Percentiles rank a stretch among this genome's conserved stretches.
Evolutionary conservation across 352 stramenopile species (phyloP).

Genomic region (Phytophthora fragariaefolia): DNA sequence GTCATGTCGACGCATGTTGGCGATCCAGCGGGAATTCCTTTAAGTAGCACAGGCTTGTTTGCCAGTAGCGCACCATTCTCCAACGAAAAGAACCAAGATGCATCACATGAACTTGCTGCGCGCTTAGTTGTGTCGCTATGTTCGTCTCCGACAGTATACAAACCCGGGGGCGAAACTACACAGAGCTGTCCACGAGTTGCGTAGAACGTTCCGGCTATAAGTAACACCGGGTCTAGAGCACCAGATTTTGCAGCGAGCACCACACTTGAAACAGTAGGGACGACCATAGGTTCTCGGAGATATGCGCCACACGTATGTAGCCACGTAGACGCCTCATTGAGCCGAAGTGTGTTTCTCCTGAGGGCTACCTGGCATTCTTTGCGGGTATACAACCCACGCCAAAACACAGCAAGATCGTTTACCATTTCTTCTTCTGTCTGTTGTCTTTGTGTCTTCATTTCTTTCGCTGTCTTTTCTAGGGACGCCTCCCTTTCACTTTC

Average conservation of each 20-base stretch:
- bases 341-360: constrained; percentile 46
- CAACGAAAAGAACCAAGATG: constrained; percentile 78
- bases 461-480: constrained; percentile 28
- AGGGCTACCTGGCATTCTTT: constrained; percentile 72
- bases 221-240: constrained; percentile 69
- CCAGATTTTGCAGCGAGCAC: constrained; percentile 38
- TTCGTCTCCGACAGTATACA: constrained; percentile 50
- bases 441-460: constrained; percentile 20
- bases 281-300: constrained; percentile 48
- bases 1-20: constrained; percentile 61
- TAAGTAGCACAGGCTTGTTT: constrained; percentile 53
- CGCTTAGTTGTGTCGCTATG: constrained; percentile 53
- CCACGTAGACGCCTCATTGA: constrained; percentile 56
- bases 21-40: constrained; percentile 67
- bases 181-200: constrained; percentile 62
- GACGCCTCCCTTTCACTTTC: constrained; percentile 30
- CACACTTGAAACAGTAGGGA: constrained; percentile 47
- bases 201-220: constrained; percentile 80
- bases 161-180: constrained; percentile 65
- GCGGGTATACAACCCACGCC: constrained; percentile 63
- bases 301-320: constrained; percentile 52
- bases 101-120: constrained; percentile 55
- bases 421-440: constrained; percentile 45
- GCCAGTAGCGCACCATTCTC: constrained; percentile 42
- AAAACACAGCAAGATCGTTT: constrained; percentile 56